Percentiles rank a stretch among this genome's conserved stretches.
Conservation (phyloP, 257 asterid species). For the Hygrophila difformis region DNA sequence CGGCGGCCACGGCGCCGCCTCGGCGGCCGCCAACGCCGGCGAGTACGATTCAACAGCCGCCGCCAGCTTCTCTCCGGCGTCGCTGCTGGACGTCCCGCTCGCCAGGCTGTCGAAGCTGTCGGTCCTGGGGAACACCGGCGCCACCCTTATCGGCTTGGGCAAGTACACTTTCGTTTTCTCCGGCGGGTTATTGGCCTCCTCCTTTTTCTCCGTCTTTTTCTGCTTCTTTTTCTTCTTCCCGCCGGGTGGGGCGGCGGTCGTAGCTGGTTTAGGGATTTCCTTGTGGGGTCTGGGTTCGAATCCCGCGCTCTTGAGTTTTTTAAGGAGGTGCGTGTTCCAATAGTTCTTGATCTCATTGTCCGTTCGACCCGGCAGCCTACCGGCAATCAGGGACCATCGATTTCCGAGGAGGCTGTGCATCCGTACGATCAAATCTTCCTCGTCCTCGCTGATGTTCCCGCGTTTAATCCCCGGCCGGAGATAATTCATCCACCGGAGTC, state of each 20-base stretch:
- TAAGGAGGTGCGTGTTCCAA: conserved; percentile 46
- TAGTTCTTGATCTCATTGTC: conserved; percentile 56
- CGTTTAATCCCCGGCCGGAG: conserved; percentile 54
- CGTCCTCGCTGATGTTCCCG: conserved; percentile 41
- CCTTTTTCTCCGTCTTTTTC: no score
- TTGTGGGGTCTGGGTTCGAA: conserved; percentile 19
- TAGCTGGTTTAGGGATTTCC: conserved; percentile 1
- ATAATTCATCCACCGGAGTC: conserved; percentile 58
- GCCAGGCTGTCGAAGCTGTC: conserved; percentile 24
- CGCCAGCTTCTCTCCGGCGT: conserved; percentile 9
- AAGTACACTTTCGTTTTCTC: conserved; percentile 16
- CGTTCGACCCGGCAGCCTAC: conserved; percentile 53
- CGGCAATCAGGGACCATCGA: conserved; percentile 58
- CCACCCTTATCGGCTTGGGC: conserved; percentile 35
- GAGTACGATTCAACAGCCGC: conserved; percentile 14
- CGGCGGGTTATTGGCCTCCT: no score
- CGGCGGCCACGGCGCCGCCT: conserved; percentile 16
- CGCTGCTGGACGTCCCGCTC: conserved; percentile 19
- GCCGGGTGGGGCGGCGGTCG: background rate
- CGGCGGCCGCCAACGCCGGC: background rate
- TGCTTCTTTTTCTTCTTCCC: no score
- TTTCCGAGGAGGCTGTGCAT: conserved; percentile 46
- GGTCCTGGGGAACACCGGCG: conserved; percentile 20
- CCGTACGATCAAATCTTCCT: conserved; percentile 45
- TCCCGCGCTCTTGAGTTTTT: conserved; percentile 24